Evolutionary conservation across 495 filamentous ascomycete species (phyloP), one percentile per base, ranked within the genome.

Genomic region (Tuber borchii): DNA sequence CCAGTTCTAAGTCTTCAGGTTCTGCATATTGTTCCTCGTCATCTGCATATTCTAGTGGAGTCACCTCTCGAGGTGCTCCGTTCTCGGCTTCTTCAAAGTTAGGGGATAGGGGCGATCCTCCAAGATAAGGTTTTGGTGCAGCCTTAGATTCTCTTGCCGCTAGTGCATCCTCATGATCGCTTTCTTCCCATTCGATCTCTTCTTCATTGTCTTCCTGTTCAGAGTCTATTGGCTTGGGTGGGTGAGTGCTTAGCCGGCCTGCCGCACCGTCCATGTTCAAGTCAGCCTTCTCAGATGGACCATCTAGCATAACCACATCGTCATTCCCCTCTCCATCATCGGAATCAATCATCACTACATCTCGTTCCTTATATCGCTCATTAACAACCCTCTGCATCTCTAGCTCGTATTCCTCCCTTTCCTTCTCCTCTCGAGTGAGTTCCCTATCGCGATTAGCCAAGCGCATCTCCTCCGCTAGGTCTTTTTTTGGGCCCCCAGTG

Each of bases 1-100:
- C 86, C 8, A 98, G 86, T 71, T 95, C 93, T 83, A 93, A 93
- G 76, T 98, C 95, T 85, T 97, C 95, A 0, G 93, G 91, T 78
- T 98, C 95, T 42, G 90, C 93, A 79, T 91, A 93, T 10, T 90
- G 87, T 17, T 76, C 51, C 51, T 76, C 78, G 73, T 77, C 72
- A 22, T 81, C 79, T 7, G 79, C 73, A 44, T 75, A 76, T 77
- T 79, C 76, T 42, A 61, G 75, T 1, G 79, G 79, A 37, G 80
- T 69, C 44, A 73, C 77, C 56, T 84, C 82, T 70, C 85, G 71
- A 79, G 82, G 9, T 78, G 83, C 70, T 75, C 82, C 65, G 73
- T 77, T 71, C 43, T 83, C 80, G n/a, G 56, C 56, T 65, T 9
- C 26, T 19, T 79, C 81, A 70, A 79, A 42, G 26, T 74, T 69